Evolutionary conservation across 2,329 filamentous ascomycete genomes (phyloP).

Genomic region (Fusarium solani-melongenae): DNA sequence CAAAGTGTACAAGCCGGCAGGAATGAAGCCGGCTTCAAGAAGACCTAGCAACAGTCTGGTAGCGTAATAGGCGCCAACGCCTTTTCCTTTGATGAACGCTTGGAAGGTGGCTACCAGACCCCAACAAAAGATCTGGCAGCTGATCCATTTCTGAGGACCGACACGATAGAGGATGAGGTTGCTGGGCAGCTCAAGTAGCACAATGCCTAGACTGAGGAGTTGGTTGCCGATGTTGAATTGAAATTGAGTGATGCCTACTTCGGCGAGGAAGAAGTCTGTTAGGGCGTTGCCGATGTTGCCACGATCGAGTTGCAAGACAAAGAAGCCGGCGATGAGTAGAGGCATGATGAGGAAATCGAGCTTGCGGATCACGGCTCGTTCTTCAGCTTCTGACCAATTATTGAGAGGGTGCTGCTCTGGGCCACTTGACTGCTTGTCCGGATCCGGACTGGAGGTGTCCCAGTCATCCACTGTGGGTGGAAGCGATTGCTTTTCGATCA

Average conservation of each 20-base stretch:
- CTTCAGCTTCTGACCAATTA: not conserved
- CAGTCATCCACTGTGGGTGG: not conserved
- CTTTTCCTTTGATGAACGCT: conserved; percentile 46
- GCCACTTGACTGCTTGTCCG: not conserved
- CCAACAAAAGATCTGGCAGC: conserved; percentile 40
- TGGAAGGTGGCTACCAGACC: conserved; percentile 48
- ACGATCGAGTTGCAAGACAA: conserved; percentile 53
- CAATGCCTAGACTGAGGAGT: conserved; percentile 50
- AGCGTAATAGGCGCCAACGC: conserved; percentile 44
- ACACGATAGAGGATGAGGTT: conserved; percentile 48
- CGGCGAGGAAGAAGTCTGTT: conserved; percentile 54
- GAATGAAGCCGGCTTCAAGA: conserved; percentile 57
- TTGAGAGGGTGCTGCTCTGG: not conserved
- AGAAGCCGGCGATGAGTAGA: conserved; percentile 57
- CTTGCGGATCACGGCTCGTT: not conserved
- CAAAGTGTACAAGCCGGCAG: conserved; percentile 57
- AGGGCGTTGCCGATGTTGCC: conserved; percentile 53
- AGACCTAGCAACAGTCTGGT: conserved; percentile 48
- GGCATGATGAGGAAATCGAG: conserved; percentile 57
- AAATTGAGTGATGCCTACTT: conserved; percentile 58
- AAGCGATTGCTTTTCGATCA: not conserved
- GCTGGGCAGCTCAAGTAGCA: conserved; percentile 6
- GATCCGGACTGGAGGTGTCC: not conserved
- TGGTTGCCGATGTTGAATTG: conserved; percentile 60
- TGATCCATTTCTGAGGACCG: conserved; percentile 55